Evolutionary conservation across 768 basidiomycete species (phyloP).

Genomic region (Phlebiopsis flavidoalba): DNA sequence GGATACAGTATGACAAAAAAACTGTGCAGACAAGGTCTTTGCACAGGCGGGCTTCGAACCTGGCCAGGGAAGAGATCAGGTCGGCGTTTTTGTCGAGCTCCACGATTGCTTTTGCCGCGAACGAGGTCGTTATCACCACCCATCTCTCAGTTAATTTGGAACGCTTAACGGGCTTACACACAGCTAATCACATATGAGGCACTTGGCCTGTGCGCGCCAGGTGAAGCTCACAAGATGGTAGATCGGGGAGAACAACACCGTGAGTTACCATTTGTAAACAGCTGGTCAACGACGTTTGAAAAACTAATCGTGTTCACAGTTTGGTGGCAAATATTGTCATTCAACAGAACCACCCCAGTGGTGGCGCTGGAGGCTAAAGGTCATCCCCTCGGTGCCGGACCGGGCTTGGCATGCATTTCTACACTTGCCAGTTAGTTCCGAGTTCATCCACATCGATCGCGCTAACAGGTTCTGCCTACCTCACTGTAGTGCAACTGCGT

Average conservation of each 20-base stretch:
- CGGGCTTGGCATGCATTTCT: constrained; percentile 84
- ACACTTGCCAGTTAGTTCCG: constrained; percentile 60
- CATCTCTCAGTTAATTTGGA: background rate
- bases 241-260: constrained; percentile 77
- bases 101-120: constrained; percentile 85
- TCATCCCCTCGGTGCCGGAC: constrained; percentile 81
- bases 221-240: constrained; percentile 70
- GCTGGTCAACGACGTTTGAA: background rate
- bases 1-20: constrained; percentile 75
- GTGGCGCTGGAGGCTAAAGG: constrained; percentile 88
- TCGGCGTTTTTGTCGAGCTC: constrained; percentile 82
- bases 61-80: constrained; percentile 60
- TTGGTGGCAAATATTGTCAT: constrained; percentile 82
- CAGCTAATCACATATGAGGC: constrained; percentile 82
- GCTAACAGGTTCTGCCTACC: background rate
- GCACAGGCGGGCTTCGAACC: constrained; percentile 61
- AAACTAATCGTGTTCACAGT: constrained; percentile 33
- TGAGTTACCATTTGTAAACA: constrained; percentile 27
- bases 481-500: constrained; percentile 61
- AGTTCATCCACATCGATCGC: background rate
- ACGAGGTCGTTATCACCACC: constrained; percentile 51
- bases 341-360: constrained; percentile 82
- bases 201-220: constrained; percentile 60
- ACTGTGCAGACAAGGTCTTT: constrained; percentile 65
- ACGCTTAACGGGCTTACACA: background rate